Percentiles rank a stretch among this genome's conserved stretches.
phyloP scores from a whole-genome alignment of 2,329 filamentous ascomycete species.

The Pseudofabraea citricarpa region DNA sequence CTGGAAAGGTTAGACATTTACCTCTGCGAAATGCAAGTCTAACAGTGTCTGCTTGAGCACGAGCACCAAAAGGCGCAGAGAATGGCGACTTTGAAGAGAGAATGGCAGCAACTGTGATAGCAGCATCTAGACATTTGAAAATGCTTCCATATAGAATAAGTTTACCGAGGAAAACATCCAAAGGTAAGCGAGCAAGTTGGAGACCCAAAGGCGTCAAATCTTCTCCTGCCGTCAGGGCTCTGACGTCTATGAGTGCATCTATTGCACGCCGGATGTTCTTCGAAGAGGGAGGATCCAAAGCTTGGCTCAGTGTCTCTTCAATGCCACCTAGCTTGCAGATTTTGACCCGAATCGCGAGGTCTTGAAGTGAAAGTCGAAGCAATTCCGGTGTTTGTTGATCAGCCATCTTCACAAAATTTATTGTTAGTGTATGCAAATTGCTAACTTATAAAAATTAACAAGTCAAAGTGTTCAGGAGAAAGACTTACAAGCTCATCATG shows the following conservation, averaged over 20 bases:
- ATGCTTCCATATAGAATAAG: constrained; percentile 80
- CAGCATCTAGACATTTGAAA: constrained; percentile 88
- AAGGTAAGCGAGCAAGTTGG: constrained; percentile 80
- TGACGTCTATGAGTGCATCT: constrained; percentile 88
- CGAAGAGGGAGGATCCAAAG: constrained; percentile 81
- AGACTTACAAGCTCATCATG: constrained; percentile 61
- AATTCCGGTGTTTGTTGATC: constrained; percentile 97
- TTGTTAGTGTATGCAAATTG: no score
- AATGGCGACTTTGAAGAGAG: constrained; percentile 95
- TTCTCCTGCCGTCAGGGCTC: constrained; percentile 75
- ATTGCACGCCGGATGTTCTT: constrained; percentile 93
- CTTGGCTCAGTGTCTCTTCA: constrained; percentile 81
- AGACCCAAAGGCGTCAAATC: constrained; percentile 81
- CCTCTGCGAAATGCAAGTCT: constrained; percentile 72
- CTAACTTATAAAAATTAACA: no score
- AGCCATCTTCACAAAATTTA: constrained; percentile 47
- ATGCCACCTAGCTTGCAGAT: constrained; percentile 95
- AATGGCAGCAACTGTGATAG: constrained; percentile 87
- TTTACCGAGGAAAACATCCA: constrained; percentile 94
- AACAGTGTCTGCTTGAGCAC: constrained; percentile 75
- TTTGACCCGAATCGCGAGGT: constrained; percentile 92
- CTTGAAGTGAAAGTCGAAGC: constrained; percentile 87
- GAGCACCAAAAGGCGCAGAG: constrained; percentile 77
- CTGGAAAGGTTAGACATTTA: no score
- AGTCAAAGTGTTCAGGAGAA: no score